Conservation (phyloP, 495 filamentous ascomycete genomes). For the Tuber magnatum region DNA sequence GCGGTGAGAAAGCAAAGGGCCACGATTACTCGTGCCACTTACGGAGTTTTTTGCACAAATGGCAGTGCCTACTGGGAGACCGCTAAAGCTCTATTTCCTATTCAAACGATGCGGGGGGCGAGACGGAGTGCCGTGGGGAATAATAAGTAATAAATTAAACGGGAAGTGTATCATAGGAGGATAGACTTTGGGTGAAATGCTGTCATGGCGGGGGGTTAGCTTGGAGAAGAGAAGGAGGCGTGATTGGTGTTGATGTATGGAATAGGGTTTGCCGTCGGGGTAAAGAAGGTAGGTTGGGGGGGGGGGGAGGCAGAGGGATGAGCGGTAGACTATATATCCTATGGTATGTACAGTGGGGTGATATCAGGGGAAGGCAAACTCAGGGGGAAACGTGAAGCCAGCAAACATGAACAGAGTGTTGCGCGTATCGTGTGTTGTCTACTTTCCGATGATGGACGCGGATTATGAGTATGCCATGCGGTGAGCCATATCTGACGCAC, state of each 20-base stretch:
- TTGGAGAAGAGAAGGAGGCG: background rate
- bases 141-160: background rate
- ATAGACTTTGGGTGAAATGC: background rate
- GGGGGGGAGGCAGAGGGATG: constrained; percentile 5
- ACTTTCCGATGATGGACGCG: too few species aligned
- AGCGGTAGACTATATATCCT: background rate
- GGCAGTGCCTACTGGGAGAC: background rate
- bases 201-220: background rate
- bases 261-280: background rate
- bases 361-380: background rate
- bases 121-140: background rate
- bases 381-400: background rate
- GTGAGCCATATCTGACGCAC: background rate
- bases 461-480: background rate
- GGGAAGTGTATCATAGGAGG: background rate
- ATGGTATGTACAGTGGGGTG: background rate
- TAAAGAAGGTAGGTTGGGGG: constrained; percentile 14
- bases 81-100: background rate
- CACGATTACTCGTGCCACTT: background rate
- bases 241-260: background rate
- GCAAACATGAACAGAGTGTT: background rate
- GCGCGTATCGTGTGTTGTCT: background rate
- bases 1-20: background rate
- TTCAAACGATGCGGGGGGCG: background rate
- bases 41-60: background rate